A percentile compares a stretch with the other conserved stretches of the same genome.
Conservation (phyloP, 305 asterid genomes). For the Solanum hybrid region DNA sequence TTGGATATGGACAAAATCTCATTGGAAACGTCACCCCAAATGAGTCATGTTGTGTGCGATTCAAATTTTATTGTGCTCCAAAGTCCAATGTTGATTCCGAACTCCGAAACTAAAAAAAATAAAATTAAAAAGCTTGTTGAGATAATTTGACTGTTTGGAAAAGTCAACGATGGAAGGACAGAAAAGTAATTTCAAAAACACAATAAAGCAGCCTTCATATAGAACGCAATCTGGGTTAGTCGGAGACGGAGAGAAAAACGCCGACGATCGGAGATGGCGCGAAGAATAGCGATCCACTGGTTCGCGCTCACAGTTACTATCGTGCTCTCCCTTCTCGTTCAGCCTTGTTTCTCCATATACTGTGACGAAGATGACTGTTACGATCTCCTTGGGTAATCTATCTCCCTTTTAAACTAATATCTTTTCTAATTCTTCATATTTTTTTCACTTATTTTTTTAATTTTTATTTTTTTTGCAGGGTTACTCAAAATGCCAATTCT, state of each 20-base stretch:
- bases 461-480: constrained; percentile 14
- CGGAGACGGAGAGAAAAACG: neutral
- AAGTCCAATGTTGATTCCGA: neutral
- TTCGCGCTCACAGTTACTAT: constrained; percentile 30
- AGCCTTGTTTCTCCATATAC: constrained; percentile 70
- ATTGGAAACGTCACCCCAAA: neutral
- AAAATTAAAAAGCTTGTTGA: neutral
- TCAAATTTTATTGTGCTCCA: too few species aligned
- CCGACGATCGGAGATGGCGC: constrained; percentile 38
- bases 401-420: neutral
- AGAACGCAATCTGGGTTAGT: neutral
- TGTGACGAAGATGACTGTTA: constrained; percentile 93
- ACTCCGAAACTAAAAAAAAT: too few species aligned
- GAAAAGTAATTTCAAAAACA: neutral
- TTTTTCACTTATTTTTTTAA: neutral
- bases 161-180: neutral
- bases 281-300: constrained; percentile 40
- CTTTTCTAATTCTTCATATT: neutral
- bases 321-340: constrained; percentile 43
- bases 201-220: neutral
- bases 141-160: neutral
- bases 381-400: constrained; percentile 68
- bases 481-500: constrained; percentile 32
- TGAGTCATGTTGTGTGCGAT: neutral
- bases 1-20: rapidly evolving